phyloP scores from a whole-genome alignment of 129 eudicot genomes.

The Lactuca saligna region DNA sequence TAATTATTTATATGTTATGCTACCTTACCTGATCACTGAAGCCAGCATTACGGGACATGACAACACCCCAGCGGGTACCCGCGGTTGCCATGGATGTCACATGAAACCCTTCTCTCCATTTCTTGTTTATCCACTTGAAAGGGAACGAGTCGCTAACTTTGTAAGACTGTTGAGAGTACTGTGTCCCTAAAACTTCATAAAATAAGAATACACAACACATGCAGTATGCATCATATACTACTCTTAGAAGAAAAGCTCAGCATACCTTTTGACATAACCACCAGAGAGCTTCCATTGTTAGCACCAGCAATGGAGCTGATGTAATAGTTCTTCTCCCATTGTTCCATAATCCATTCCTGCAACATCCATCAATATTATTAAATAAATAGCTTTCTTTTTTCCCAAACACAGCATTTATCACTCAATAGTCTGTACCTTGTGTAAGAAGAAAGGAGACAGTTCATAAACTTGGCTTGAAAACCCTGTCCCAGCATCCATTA shows the following conservation, averaged over 20 bases:
- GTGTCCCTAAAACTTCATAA: constrained; percentile 51
- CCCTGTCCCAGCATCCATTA: constrained; percentile 93
- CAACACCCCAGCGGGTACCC: constrained; percentile 80
- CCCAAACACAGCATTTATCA: neutral
- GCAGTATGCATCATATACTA: no score
- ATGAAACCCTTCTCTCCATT: constrained; percentile 85
- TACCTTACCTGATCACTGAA: constrained; percentile 68
- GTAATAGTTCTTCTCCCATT: constrained; percentile 86
- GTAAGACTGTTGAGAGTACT: constrained; percentile 73
- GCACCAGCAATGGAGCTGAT: constrained; percentile 83
- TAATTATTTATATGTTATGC: neutral
- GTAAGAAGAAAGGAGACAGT: constrained; percentile 71
- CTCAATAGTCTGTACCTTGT: constrained; percentile 52
- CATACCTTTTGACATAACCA: constrained; percentile 89
- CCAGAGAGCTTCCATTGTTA: constrained; percentile 76
- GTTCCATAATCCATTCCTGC: constrained; percentile 95
- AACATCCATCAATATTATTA: constrained; percentile 5
- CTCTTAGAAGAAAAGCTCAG: neutral
- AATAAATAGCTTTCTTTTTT: neutral
- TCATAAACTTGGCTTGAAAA: constrained; percentile 73
- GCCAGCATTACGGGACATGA: constrained; percentile 90
- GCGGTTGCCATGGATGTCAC: constrained; percentile 94
- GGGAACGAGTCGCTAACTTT: constrained; percentile 89
- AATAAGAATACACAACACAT: no score
- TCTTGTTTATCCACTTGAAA: constrained; percentile 84